A percentile compares a stretch with the other conserved stretches of the same genome.
Evolutionary conservation across 768 basidiomycete species (phyloP).

Genomic region (Grammothele lineata): DNA sequence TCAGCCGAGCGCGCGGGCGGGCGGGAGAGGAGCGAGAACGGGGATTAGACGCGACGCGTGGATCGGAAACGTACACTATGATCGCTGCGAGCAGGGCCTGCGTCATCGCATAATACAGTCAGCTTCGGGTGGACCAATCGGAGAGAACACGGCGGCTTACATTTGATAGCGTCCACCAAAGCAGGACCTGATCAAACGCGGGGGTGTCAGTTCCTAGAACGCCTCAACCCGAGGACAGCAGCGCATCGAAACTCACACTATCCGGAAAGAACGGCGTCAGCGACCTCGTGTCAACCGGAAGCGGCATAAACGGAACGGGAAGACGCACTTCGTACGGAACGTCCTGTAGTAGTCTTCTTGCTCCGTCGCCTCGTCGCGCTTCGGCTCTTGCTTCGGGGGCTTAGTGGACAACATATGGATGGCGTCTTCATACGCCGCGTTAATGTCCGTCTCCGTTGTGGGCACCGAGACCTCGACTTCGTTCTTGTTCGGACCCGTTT

Average conservation of each 20-base stretch:
- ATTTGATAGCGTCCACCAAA: slow-evolving; percentile 89
- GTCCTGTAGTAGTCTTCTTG: slow-evolving; percentile 87
- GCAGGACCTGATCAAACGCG: slow-evolving; percentile 48
- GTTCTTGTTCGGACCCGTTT: slow-evolving; percentile 59
- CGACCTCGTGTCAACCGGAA: slow-evolving; percentile 4
- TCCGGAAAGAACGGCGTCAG: slow-evolving; percentile 13
- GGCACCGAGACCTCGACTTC: slow-evolving; percentile 87
- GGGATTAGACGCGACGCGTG: slow-evolving; percentile 4
- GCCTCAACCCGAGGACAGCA: slow-evolving; percentile 2
- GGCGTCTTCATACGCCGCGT: slow-evolving; percentile 89
- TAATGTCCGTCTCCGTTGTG: slow-evolving; percentile 83
- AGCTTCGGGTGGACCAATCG: not conserved
- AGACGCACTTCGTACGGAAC: slow-evolving; percentile 78
- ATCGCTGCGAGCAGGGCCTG: slow-evolving; percentile 70
- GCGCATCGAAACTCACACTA: slow-evolving; percentile 26
- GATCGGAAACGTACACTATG: slow-evolving; percentile 53
- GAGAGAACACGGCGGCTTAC: slow-evolving; percentile 32
- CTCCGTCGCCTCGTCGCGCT: slow-evolving; percentile 53
- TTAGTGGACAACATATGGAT: slow-evolving; percentile 76
- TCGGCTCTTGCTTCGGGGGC: slow-evolving; percentile 65
- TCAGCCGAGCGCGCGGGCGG: not conserved
- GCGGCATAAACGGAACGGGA: no score
- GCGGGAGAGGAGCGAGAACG: not conserved
- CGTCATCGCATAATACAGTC: slow-evolving; percentile 4
- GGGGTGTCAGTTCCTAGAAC: slow-evolving; percentile 12